phyloP scores from a whole-genome alignment of 179 eudicot genomes.

The Corrigiola litoralis region DNA sequence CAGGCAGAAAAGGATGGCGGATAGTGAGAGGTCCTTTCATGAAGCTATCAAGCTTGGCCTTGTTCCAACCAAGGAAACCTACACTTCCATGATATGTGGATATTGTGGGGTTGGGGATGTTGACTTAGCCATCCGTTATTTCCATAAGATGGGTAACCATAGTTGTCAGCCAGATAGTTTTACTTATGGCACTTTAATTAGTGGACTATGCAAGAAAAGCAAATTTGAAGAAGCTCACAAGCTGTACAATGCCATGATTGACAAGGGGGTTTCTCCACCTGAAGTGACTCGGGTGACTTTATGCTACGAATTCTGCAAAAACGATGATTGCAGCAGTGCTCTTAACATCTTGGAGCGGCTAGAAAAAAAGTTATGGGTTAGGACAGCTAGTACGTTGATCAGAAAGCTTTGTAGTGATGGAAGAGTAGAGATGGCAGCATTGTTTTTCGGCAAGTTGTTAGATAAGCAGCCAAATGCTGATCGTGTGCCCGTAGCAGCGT shows the following conservation, averaged over 20 bases:
- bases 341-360: constrained; percentile 47
- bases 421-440: constrained; percentile 61
- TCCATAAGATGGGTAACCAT: constrained; percentile 53
- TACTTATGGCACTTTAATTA: constrained; percentile 75
- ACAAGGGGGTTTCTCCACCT: constrained; percentile 58
- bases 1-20: constrained; percentile 55
- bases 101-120: constrained; percentile 51
- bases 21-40: constrained; percentile 54
- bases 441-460: constrained; percentile 55
- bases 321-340: constrained; percentile 36
- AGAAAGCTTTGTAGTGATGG: constrained; percentile 84
- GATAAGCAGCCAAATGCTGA: constrained; percentile 56
- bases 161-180: constrained; percentile 72
- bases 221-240: constrained; percentile 62
- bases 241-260: constrained; percentile 58
- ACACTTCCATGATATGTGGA: constrained; percentile 83
- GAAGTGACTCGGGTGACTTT: constrained; percentile 84
- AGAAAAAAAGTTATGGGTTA: constrained; percentile 67
- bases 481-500: constrained; percentile 65
- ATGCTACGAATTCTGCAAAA: constrained; percentile 76
- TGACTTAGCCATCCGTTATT: constrained; percentile 39
- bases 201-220: constrained; percentile 78
- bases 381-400: constrained; percentile 61
- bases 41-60: constrained; percentile 57
- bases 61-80: constrained; percentile 68